Evolutionary conservation across 345 rosid genomes (phyloP), one percentile per base, ranked within the genome.

Genomic region (Arabidopsis suecica): DNA sequence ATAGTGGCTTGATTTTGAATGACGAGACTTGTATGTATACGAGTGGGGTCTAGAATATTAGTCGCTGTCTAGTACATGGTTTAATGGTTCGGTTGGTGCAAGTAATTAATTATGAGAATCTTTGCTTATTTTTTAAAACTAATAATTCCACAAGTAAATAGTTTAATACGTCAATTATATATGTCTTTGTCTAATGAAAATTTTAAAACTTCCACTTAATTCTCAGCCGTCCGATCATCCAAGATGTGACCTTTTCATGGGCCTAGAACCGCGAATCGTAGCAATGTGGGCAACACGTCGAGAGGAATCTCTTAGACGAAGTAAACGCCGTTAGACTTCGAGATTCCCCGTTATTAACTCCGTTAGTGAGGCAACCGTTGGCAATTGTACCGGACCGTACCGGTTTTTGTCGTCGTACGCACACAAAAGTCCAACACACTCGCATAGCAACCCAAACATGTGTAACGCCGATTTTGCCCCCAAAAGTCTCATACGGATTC

Each of bases 301-400:
- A 37, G 80, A 59, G 71, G 76, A 70, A 70, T 71, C 76, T 70
- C 37, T 20, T 23, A 59, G 30, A 30, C 59, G 37, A 47, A 36
- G 36, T 61, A 33, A 53, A 69, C 76, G 72, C 54, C 71, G 76
- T 77, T 57, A 71, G 1, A 3, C 61, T 9, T 32, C 55, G 22
- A 71, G 76, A 71, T 77, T 77, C 80, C 65, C 71, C 76, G 72
- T 77, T 77, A 45, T 22, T 53, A 69, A 76, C 58, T 54, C 75
- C 57, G 75, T 63, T 63, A 55, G 6, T 13, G 61, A 55, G 9
- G 36, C 18, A 55, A 62, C 75, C 65, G 34, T 70, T 56, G 12
- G 6, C 7, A 25, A 38, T 33, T 71, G 76, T 77, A 77, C 80
- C 80, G 75, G 80, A 40, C 61, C 61, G 73, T 75, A 75, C 64